Base-by-base conservation (phyloP, 2,329 filamentous ascomycete genomes). In the Aspergillus quadricinctus region DNA sequence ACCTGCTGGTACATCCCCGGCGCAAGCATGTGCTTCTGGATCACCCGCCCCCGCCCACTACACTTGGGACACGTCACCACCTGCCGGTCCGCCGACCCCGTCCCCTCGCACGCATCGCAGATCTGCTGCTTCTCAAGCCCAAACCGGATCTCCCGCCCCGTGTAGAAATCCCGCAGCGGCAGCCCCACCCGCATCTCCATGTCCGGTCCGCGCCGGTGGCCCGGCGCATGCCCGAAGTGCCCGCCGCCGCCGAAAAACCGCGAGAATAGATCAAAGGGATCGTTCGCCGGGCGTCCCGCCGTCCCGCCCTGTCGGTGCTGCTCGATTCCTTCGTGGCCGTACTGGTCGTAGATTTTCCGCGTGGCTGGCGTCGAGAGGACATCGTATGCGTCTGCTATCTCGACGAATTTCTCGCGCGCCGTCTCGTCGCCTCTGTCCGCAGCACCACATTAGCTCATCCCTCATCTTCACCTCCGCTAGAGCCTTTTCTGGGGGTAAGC, bases 1-100 rank as follows among this genome's bases (percentile, higher is more conserved):
- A 97, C 86, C 78, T 99, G 94, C 79, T 97, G 94, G 81, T 92
- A 96, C 78, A 99, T 96, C n/a, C 94, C 94, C 0, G 94, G 94
- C 0, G 92, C 93, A 45, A 99, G 83, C 83, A 93, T 90, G 68
- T 96, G 91, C 75, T 94, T 93, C 74, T 92, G 83, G 62, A 97
- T 86, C 55, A 90, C 81, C 54, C 92, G 80, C n/a, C 94, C 94
- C 49, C 89, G 88, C 14, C 94, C 94, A 41, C 80, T 77, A 71
- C 94, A 99, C 63, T 83, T 80, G 45, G 79, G 74, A 72, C 94
- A 99, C 2, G 83, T 89, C 53, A 96, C 89, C 27, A 95, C 89
- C 53, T 88, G 77, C 17, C 91, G 90, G 72, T 99, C 94, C 53
- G 85, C 86, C 52, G 86, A 88, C 11, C 94, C 94, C 0, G 86